These are phyloP conservation scores for Cicer pinnatifidum DNA, from an alignment of 306 rosid genomes.

Conservation along the genomic window DNA sequence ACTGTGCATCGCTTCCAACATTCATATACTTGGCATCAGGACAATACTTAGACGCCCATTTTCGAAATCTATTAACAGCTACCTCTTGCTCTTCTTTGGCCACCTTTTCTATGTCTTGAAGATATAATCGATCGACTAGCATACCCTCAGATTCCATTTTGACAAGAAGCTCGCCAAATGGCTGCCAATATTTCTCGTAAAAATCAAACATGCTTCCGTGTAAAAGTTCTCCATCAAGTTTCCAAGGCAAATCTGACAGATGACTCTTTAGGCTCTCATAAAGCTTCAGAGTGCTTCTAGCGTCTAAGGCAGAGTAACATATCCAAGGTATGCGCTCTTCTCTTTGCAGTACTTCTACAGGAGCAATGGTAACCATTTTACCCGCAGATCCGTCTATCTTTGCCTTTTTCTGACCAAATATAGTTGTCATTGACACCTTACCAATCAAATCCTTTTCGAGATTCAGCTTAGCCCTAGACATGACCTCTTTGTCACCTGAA, in stretches of 20 bases:
- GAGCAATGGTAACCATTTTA: slow-evolving; percentile 65
- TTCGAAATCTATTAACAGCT: slow-evolving; percentile 79
- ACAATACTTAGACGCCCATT: slow-evolving; percentile 87
- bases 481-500: slow-evolving; percentile 63
- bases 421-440: slow-evolving; percentile 53
- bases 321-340: slow-evolving; percentile 66
- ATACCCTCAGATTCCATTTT: slow-evolving; percentile 95
- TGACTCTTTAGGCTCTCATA: slow-evolving; percentile 59
- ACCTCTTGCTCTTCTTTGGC: slow-evolving; percentile 84
- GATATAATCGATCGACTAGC: slow-evolving; percentile 86
- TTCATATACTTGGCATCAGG: slow-evolving; percentile 92
- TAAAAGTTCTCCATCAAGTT: slow-evolving; percentile 45
- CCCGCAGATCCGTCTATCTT: slow-evolving; percentile 54
- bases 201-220: slow-evolving; percentile 74
- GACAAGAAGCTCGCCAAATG: slow-evolving; percentile 90
- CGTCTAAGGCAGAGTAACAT: slow-evolving; percentile 59
- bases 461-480: slow-evolving; percentile 61
- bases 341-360: slow-evolving; percentile 91
- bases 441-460: slow-evolving; percentile 56
- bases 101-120: slow-evolving; percentile 79
- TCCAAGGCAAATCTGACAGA: slow-evolving; percentile 52
- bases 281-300: slow-evolving; percentile 58
- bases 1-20: slow-evolving; percentile 92
- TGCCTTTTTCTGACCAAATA: slow-evolving; percentile 53
- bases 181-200: slow-evolving; percentile 74